A percentile compares a stretch with the other conserved stretches of the same genome.
Evolutionary conservation across 2,329 filamentous ascomycete species (phyloP).

Genomic region (Hymenoscyphus albidus): DNA sequence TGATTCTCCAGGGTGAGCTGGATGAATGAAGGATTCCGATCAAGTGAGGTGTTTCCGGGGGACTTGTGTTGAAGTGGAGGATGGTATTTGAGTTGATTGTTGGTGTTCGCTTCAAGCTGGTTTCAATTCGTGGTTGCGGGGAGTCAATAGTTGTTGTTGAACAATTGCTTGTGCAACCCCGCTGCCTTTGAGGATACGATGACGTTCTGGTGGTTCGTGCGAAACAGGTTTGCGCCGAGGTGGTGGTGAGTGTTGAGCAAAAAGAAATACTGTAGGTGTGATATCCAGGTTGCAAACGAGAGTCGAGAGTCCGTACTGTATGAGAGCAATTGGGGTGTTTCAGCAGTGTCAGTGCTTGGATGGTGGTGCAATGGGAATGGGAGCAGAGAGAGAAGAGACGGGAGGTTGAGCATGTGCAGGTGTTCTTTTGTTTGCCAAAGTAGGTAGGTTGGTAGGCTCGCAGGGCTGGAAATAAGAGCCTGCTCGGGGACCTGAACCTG

Average conservation of each 20-base stretch:
- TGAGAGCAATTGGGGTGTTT: neutral
- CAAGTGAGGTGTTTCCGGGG: neutral
- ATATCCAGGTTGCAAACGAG: neutral
- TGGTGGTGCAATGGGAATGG: neutral
- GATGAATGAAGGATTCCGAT: neutral
- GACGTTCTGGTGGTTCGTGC: slow-evolving; percentile 13
- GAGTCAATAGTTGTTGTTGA: neutral
- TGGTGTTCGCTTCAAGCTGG: neutral
- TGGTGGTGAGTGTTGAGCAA: slow-evolving; percentile 6
- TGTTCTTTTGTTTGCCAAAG: neutral
- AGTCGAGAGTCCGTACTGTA: neutral
- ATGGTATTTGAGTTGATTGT: neutral
- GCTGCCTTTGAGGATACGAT: slow-evolving; percentile 14
- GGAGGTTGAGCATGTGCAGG: neutral
- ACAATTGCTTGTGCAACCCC: slow-evolving; percentile 7
- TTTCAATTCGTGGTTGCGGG: neutral
- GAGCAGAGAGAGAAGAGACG: neutral
- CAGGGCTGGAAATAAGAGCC: neutral
- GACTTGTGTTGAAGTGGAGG: neutral
- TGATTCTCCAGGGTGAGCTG: neutral
- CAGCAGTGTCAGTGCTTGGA: neutral
- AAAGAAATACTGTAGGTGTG: neutral
- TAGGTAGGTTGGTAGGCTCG: neutral
- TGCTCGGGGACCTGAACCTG: neutral
- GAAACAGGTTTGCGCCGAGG: slow-evolving; percentile 14